Base-by-base conservation (phyloP, 768 basidiomycete genomes). In the Boletus eberwhitei region DNA sequence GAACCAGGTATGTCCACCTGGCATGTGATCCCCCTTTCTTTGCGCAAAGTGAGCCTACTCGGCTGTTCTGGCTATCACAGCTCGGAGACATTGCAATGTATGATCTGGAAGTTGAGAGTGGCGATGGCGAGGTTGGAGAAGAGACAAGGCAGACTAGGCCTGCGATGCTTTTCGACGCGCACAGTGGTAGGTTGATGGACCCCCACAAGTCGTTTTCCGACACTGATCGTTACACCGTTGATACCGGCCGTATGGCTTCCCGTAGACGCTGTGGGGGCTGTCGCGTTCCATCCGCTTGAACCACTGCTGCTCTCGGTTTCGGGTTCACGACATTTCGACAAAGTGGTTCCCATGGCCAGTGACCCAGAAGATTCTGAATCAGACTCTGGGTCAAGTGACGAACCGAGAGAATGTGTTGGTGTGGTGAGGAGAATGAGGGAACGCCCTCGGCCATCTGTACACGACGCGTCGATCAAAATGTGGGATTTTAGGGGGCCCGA, bases 311-410 rank as follows among this genome's bases (percentile, higher is more conserved):
- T 90, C 19, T 86, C 89, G 0, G 78, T 79, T 1, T 87, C 90
- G 0, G 93, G 93, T 2, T 92, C 93, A 7, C 73, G 92, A n/a
- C 83, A 88, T 67, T 89, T 89, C 62, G 70, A 74, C 16, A 52
- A 50, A 2, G 32, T 24, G 1, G 40, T 5, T 5, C 8, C 19
- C 17, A 21, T 22, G 11, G 35, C 14, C 5, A 21, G 34, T 46
- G 35, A 4, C 19, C 44, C 26, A 0, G 61, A 31, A 11, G 54
- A 41, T 9, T 60, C 61, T 9, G 58, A 52, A 11, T 63, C 63
- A 2, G 63, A 63, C 29, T 56, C 54, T n/a, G 63, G 63, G 16
- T 53, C 50, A 26, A 53, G 50, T 21, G 60, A 58, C 14, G 58
- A 12, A 32, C 44, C 45, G 35, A 46, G 17, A 5, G 60, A 50